Percentiles rank a stretch among this genome's conserved stretches.
Conservation (phyloP, 306 rosid genomes). For the Cucumis sativus region Cucumber_9930_V3 NC_026659.2:25555501-25556000, state of each 20-base stretch:
- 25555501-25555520: neutral
- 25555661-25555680: too few relatives aligned
- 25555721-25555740: slow-evolving; percentile 49
- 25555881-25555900: neutral
- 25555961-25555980: neutral
- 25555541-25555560: neutral
- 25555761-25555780: slow-evolving; percentile 93
- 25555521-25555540: neutral
- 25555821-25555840: neutral
- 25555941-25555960: neutral
- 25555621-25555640: too few relatives aligned
- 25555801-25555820: slow-evolving; percentile 57
- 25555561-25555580: neutral
- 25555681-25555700: neutral
- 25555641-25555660: too few relatives aligned
- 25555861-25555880: neutral
- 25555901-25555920: neutral
- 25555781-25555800: slow-evolving; percentile 89
- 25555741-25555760: slow-evolving; percentile 91
- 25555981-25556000: neutral
- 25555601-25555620: neutral
- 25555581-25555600: neutral
- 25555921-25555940: neutral
- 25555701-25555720: neutral
- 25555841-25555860: neutral